Conservation (phyloP, 331 rosid genomes). For the Dryas integrifolia region DNA sequence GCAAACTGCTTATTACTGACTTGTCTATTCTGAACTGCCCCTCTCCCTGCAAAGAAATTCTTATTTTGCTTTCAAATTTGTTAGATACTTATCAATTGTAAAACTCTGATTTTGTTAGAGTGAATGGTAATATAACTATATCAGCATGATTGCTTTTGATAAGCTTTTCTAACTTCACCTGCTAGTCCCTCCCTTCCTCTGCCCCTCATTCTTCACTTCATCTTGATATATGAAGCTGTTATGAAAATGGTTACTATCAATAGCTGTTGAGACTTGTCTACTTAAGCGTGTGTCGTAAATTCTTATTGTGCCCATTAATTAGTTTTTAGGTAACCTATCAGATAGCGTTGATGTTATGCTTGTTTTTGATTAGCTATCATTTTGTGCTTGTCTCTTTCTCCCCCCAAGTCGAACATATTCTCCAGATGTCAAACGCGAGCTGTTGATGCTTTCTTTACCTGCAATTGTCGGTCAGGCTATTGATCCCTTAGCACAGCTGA, state of each 20-base stretch:
- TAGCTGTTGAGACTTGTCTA: not conserved
- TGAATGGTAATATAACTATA: not conserved
- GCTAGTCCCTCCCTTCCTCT: not conserved
- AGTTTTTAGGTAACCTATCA: not conserved
- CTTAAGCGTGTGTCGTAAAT: not conserved
- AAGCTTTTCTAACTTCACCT: not conserved
- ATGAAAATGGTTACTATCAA: not conserved
- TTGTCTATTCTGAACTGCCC: not conserved
- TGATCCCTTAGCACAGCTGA: constrained; percentile 54
- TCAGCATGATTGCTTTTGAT: not conserved
- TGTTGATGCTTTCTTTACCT: constrained; percentile 43
- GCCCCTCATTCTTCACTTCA: not conserved
- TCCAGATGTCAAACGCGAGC: constrained; percentile 43
- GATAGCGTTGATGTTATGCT: not conserved
- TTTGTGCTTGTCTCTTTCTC: constrained; percentile 1
- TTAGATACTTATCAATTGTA: not conserved
- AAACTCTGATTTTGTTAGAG: not conserved
- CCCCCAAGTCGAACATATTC: not conserved
- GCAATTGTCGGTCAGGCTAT: constrained; percentile 56
- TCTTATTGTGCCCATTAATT: not conserved
- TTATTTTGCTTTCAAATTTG: not conserved
- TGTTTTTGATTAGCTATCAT: not conserved
- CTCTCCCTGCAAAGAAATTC: not conserved
- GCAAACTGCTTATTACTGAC: not conserved
- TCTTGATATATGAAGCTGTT: constrained; percentile 5